Conservation (phyloP, 164 flowering plant genomes). For the Taxillus chinensis region DNA sequence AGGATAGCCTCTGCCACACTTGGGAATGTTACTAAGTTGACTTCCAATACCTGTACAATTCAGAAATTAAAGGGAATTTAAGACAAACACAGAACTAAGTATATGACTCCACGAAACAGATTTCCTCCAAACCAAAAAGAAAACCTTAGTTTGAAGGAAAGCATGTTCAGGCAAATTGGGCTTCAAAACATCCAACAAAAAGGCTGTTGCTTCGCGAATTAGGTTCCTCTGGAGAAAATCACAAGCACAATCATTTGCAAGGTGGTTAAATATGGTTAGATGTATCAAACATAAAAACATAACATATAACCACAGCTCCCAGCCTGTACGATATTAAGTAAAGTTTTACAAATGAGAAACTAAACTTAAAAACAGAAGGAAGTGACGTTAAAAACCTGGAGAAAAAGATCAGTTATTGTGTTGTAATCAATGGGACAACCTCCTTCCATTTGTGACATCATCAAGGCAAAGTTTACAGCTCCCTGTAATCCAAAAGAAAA, state of each 20-base stretch:
- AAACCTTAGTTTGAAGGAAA: conserved; percentile 29
- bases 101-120: not conserved
- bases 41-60: conserved; percentile 70
- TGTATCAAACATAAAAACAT: too few species aligned
- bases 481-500: conserved; percentile 43
- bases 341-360: not conserved
- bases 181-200: conserved; percentile 33
- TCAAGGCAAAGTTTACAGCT: conserved; percentile 95
- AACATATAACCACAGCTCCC: too few species aligned
- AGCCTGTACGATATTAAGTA: too few species aligned
- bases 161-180: conserved; percentile 32
- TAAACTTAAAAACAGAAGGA: not conserved
- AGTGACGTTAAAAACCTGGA: conserved; percentile 50
- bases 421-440: conserved; percentile 98
- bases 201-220: conserved; percentile 39
- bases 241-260: not conserved
- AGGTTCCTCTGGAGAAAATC: conserved; percentile 25
- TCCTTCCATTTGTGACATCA: conserved; percentile 99
- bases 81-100: not conserved
- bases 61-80: conserved; percentile 1
- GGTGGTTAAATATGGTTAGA: not conserved
- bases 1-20: conserved; percentile 98
- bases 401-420: conserved; percentile 95
- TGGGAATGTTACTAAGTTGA: conserved; percentile 94
- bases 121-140: not conserved